Conservation (phyloP, 257 asterid genomes). For the Solanum medicagineum region DNA sequence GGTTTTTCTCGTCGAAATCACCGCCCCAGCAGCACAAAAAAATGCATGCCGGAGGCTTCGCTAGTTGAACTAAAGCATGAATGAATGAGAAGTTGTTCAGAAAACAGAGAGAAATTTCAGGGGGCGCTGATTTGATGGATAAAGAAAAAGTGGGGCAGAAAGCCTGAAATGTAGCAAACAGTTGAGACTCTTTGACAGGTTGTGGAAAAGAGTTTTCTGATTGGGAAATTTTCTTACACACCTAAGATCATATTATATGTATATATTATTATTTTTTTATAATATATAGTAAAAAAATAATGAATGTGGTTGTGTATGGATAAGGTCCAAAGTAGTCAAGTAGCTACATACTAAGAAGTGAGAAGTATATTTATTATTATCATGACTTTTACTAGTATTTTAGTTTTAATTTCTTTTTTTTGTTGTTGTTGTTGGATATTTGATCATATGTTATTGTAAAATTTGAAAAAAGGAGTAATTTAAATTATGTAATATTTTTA, state of each 20-base stretch:
- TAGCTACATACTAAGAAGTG: background rate
- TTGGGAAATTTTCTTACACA: background rate
- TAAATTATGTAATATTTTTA: no score
- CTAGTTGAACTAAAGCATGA: slow-evolving; percentile 2
- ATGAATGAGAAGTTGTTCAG: background rate
- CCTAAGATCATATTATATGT: no score
- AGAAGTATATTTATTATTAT: background rate
- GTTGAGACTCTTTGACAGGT: background rate
- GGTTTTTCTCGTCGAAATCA: background rate
- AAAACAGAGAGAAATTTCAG: background rate
- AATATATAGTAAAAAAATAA: background rate
- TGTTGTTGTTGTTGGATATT: background rate
- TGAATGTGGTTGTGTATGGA: background rate
- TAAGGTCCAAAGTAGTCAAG: background rate
- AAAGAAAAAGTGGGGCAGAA: slow-evolving; percentile 2
- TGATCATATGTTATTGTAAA: no score
- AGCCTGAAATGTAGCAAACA: background rate
- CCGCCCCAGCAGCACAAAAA: slow-evolving; percentile 5
- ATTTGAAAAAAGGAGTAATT: no score
- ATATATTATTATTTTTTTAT: no score
- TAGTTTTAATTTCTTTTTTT: background rate
- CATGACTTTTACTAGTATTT: background rate
- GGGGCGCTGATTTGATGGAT: slow-evolving; percentile 2
- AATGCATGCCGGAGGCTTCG: slow-evolving; percentile 16
- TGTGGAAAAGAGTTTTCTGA: background rate